Base-by-base conservation (phyloP, 345 rosid genomes). In the Trapa incisa region DNA sequence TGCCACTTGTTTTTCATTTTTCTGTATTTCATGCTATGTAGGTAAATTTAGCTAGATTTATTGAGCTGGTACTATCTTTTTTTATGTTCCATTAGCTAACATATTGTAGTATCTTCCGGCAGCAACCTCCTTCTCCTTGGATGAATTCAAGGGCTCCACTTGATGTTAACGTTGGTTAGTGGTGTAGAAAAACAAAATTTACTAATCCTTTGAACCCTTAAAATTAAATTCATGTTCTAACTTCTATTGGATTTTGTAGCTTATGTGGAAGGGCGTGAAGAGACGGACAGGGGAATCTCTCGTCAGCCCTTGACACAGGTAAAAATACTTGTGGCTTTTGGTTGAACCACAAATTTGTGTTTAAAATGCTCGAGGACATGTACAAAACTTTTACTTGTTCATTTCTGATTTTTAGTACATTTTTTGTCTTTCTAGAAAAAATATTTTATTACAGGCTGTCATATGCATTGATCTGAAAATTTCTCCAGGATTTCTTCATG, bases 91-190 rank as follows among this genome's bases (percentile, higher is more conserved):
- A 33, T 29, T 58, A 11, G 15, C 63, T 58, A 35, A 35, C 43
- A 65, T 13, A 36, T 33, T 57, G 32, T 71, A 14, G 56, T 74
- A 64, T 45, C 8, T 67, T 48, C 13, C 61, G 7, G 73, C 86
- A 91, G 99, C 96, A 71, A 74, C 74, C 97, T 71, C 96, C 99
- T 72, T 91, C 99, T 66, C 86, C 97, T 22, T 94, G 97, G 99
- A 71, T 80, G 63, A 85, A 78, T 71, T 92, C 78, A 66, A 91
- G 96, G 84, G 76, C 89, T 11, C 76, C 85, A 38, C 76, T 88
- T 63, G 99, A 94, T 87, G 99, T 94, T 70, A 94, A 94, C 70
- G 88, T 94, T 71, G 99, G 99, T 89, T 79, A 85, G 99, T 65
- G 65, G 48, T 43, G 29, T 65, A 52, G n/a, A 68, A 47, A 54